Conservation (phyloP, 768 basidiomycete species). For the Suillus subalutaceus region DNA sequence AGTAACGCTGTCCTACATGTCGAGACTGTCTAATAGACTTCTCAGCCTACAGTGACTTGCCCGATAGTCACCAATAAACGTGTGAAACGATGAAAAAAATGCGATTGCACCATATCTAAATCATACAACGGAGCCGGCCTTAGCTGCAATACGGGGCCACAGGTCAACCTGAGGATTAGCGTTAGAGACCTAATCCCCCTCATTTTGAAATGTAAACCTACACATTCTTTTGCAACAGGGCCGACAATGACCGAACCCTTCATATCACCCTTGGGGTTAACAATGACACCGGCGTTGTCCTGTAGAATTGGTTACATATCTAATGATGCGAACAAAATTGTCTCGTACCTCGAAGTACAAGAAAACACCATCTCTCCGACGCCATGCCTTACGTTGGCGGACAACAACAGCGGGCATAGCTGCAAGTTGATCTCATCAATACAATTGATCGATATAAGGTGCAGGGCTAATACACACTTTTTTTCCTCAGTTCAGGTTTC, state of each 20-base stretch:
- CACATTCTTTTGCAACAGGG: conserved; percentile 99
- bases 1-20: neutral
- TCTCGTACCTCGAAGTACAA: conserved; percentile 89
- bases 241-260: conserved; percentile 98
- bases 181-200: neutral
- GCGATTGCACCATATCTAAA: conserved; percentile 11
- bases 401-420: conserved; percentile 98
- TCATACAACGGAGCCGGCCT: conserved; percentile 98
- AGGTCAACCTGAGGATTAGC: conserved; percentile 76
- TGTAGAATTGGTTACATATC: conserved; percentile 24
- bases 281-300: conserved; percentile 97
- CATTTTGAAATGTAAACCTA: conserved; percentile 43
- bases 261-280: conserved; percentile 99
- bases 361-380: conserved; percentile 97
- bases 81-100: conserved; percentile 2
- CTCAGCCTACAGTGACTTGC: neutral
- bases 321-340: neutral
- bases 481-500: conserved; percentile 99
- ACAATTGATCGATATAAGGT: neutral
- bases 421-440: conserved; percentile 34
- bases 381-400: conserved; percentile 98
- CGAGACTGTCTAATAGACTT: neutral
- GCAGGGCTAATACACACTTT: conserved; percentile 65
- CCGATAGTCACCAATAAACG: neutral
- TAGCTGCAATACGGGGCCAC: conserved; percentile 99